phyloP scores from a whole-genome alignment of 2,329 filamentous ascomycete genomes.

The Trichocomaceae sp. region DNA sequence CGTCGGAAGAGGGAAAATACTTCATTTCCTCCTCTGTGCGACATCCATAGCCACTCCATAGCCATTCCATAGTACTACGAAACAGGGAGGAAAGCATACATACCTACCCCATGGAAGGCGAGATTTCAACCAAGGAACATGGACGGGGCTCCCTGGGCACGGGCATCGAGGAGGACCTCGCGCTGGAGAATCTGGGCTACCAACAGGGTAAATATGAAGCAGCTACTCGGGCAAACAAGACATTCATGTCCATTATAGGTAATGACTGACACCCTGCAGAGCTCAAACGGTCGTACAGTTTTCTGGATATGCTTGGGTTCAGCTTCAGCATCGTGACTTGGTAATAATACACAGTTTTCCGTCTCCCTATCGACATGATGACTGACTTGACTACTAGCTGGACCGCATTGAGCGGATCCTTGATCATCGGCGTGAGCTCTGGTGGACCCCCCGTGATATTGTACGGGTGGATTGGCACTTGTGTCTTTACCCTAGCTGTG shows the following conservation, averaged over 20 bases:
- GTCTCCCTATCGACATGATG: background rate
- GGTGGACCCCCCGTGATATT: constrained; percentile 56
- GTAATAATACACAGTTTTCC: constrained; percentile 20
- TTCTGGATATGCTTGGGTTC: constrained; percentile 55
- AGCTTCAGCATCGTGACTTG: constrained; percentile 53
- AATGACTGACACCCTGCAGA: constrained; percentile 33
- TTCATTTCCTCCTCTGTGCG: background rate
- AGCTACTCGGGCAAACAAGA: background rate
- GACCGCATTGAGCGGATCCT: constrained; percentile 51
- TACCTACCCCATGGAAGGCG: constrained; percentile 1
- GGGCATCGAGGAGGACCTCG: constrained; percentile 4
- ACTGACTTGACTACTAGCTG: constrained; percentile 26
- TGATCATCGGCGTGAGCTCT: constrained; percentile 50
- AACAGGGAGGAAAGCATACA: background rate
- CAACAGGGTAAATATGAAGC: constrained; percentile 9
- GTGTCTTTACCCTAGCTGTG: constrained; percentile 46
- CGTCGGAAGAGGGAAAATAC: background rate
- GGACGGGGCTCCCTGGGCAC: background rate
- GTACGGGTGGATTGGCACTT: constrained; percentile 51
- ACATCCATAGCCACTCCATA: background rate
- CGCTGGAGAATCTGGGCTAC: constrained; percentile 12
- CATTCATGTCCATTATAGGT: background rate
- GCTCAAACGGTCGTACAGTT: constrained; percentile 50
- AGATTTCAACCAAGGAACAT: background rate
- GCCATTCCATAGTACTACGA: background rate